Evolutionary conservation across 108 stramenopile genomes (phyloP), one percentile per base, ranked within the genome.

Genomic region (Chaetoceros muelleri): DNA sequence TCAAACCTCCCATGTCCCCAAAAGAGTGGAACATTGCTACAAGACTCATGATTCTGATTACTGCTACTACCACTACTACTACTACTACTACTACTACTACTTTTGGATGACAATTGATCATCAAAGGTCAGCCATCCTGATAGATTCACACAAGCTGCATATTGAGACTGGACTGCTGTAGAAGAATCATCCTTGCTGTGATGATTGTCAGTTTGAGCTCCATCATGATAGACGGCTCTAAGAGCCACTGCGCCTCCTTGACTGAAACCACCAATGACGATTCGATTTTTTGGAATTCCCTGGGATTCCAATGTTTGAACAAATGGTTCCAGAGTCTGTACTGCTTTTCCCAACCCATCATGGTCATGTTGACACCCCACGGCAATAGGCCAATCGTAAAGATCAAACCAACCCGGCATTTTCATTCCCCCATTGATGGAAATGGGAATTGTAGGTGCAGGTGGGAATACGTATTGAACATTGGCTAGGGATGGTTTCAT

Each of bases 391-490:
- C 90, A 92, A 59, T 92, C 86, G 44, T 68, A 84, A 24, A 88
- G 51, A 73, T 92, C 90, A 55, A 92, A 92, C 90, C 90, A 92
- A 1, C 86, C 86, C 0, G 90, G 84, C 90, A 92, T 92, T 10
- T 55, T n/a, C 57, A 55, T 62, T 13, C 86, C 86, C 8, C 90
- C 90, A 69, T 92, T 92, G 53, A 92, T 88, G 49, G 82, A 59
- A 48, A 92, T 75, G 16, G 82, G 65, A 31, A 84, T 79, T 5
- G 69, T 86, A 2, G 90, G 90, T 17, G 90, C 82, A 7, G 82
- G 70, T 2, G 90, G 90, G 50, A 92, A 92, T 28, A 81, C 70
- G 48, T 84, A 92, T 44, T 72, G 58, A 1, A 92, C 54, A 48
- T 79, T 60, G 1, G 62, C 55, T 5, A 90, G 65, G 2, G 62